Base-by-base conservation (phyloP, 257 asterid species). In the Nicotiana paniculata region DNA sequence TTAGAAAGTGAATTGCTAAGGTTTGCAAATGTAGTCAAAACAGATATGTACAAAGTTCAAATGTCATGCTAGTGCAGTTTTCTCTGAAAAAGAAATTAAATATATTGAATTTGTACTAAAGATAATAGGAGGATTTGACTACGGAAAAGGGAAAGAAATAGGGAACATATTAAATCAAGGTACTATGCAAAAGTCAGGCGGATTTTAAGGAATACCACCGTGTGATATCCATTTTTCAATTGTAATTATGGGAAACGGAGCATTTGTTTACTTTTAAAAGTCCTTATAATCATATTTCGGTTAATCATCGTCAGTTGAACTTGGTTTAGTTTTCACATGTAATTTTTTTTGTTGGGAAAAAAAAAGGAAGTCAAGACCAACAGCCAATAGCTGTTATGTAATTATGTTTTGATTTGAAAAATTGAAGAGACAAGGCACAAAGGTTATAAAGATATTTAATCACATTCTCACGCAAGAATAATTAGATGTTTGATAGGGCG, bases 171-270 rank as follows among this genome's bases (percentile, higher is more conserved):
- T 33, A 32, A 46, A 81, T 69, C 3, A 69, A 32, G 80, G 46
- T 81, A 43, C 78, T 53, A n/a, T 81, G 37, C 68, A 53, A 54
- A 69, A 35, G 70, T 81, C 80, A 54, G 77, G 84, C 80, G 80
- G 66, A 54, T 16, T 51, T 51, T 16, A 69, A 57, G 79, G 83
- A 59, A 58, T 15, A 32, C 83, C 83, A 33, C 12, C 83, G 69
- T 81, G 84, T 69, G 79, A 43, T 43, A 43, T 55, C 55, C 30
- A 39, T 69, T 46, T 32, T 21, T n/a, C 61, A 78, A 78, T 32
- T 68, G 32, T 78, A 17, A 11, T 58, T 30, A 32, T 3, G 2
- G 66, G 21, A n/a, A 21, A 21, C 51, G 17, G 21, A 5, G 5
- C 6, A 7, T 39, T 61, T 51, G 11, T 12, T 59, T 37, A 35